Evolutionary conservation across 2,329 filamentous ascomycete species (phyloP).

Genomic region (Aspergillus quadrilineatus): DNA sequence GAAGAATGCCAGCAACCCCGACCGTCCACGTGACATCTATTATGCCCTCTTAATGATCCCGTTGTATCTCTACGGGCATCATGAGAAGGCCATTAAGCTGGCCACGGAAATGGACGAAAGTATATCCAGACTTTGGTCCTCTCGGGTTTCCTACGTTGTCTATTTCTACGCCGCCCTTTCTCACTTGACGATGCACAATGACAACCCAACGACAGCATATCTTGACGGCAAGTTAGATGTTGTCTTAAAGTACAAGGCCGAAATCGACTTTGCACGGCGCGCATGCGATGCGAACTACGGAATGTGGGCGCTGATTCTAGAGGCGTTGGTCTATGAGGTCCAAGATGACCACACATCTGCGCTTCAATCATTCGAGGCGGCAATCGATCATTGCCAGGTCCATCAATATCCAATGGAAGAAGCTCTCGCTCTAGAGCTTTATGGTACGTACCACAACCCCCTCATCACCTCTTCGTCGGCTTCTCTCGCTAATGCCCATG

Average conservation of each 20-base stretch:
- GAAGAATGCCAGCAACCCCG: slow-evolving; percentile 48
- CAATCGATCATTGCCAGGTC: slow-evolving; percentile 61
- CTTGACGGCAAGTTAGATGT: slow-evolving; percentile 50
- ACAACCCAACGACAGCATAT: slow-evolving; percentile 44
- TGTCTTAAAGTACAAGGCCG: slow-evolving; percentile 50
- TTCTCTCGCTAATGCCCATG: slow-evolving; percentile 3
- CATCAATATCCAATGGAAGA: slow-evolving; percentile 60
- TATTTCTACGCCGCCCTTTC: slow-evolving; percentile 49
- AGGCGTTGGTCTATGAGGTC: slow-evolving; percentile 56
- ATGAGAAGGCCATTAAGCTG: slow-evolving; percentile 45
- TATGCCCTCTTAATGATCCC: slow-evolving; percentile 49
- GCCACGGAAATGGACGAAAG: slow-evolving; percentile 42
- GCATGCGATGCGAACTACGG: slow-evolving; percentile 61
- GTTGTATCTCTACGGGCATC: slow-evolving; percentile 49
- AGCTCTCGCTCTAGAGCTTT: slow-evolving; percentile 60
- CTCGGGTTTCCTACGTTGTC: slow-evolving; percentile 43
- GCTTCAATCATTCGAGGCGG: slow-evolving; percentile 46
- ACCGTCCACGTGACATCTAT: slow-evolving; percentile 57
- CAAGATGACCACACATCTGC: slow-evolving; percentile 46
- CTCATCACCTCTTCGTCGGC: neutral
- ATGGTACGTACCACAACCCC: slow-evolving; percentile 40
- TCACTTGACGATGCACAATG: slow-evolving; percentile 44
- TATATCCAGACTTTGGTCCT: slow-evolving; percentile 48
- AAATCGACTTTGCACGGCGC: slow-evolving; percentile 53
- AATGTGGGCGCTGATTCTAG: slow-evolving; percentile 57